A percentile compares a stretch with the other conserved stretches of the same genome.
phyloP scores from a whole-genome alignment of 805 yeast genomes.

The Kazachstania psychrophila region DNA sequence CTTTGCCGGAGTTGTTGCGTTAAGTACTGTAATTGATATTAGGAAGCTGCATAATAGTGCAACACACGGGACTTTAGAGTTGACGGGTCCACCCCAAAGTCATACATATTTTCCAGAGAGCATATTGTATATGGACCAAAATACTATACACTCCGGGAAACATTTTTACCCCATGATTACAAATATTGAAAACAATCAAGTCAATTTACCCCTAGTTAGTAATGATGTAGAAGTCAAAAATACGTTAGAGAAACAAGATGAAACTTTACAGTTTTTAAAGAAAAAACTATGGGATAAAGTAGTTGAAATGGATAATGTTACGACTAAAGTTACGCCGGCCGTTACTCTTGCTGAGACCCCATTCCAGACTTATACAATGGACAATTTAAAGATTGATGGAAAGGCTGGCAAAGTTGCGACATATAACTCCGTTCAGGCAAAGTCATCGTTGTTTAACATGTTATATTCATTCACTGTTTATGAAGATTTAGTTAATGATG shows the following conservation, averaged over 20 bases:
- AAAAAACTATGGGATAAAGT: conserved; percentile 2
- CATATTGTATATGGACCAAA: no score
- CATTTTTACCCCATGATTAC: background rate
- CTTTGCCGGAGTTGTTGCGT: conserved; percentile 28
- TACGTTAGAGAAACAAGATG: background rate
- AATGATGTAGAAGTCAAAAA: background rate
- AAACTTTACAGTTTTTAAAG: conserved; percentile 1
- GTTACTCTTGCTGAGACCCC: background rate
- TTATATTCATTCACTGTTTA: conserved; percentile 22
- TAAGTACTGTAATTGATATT: conserved; percentile 23
- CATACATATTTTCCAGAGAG: background rate
- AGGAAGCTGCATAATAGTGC: background rate
- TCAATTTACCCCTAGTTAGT: background rate
- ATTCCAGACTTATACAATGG: conserved; percentile 1
- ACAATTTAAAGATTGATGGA: background rate
- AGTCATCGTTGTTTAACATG: conserved; percentile 23
- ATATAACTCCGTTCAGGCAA: conserved; percentile 13
- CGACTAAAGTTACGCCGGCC: background rate
- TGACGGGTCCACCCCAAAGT: background rate
- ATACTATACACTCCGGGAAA: background rate
- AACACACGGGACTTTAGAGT: no score
- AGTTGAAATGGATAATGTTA: conserved; percentile 6
- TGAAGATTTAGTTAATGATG: conserved; percentile 10
- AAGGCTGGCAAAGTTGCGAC: conserved; percentile 1
- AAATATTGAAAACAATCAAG: background rate